Base-by-base conservation (phyloP, 2,329 filamentous ascomycete species). In the Colletotrichum tamarilloi region DNA sequence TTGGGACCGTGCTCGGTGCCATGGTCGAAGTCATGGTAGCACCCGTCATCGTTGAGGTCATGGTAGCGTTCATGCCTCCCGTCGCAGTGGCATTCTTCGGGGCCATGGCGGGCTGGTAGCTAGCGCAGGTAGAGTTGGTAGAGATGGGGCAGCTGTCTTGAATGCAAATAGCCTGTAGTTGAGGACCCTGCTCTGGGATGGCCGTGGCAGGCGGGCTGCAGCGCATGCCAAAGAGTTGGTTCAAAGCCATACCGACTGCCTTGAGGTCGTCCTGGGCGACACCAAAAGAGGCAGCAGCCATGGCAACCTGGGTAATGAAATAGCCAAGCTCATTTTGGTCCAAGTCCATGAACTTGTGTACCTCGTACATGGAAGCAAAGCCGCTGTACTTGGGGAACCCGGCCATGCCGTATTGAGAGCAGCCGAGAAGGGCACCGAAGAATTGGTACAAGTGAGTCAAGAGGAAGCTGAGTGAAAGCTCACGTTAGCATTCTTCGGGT, bases 401-500 rank as follows among this genome's bases (percentile, higher is more conserved):
- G 14, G 82, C 69, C 80, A 82, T 85, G 67, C 87, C 86, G 79
- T 88, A 85, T 77, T 81, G 74, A 65, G 86, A 85, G 83, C 89
- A 92, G 76, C 87, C 88, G 53, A 91, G 85, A 26, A 92, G 84
- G 28, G 82, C 82, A 63, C 88, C 90, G 78, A 92, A 92, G 84
- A 88, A 92, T 75, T 88, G 80, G 82, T 92, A 92, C 49, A 92
- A 82, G 77, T 92, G 90, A 57, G 88, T 91, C 74, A 92, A 80
- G 68, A 92, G 87, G 74, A 84, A 84, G 79, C 87, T 89, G 71
- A 3, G 19, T 12, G 22, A 4, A 30, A 24, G 16, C 1, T 4
- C 5, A 3, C 1, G 49, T 24, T 16, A 28, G 46, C 8, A 26
- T 16, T 35, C 5, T 2, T 24, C 3, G 5, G 1, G 6, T 19